A percentile compares a stretch with the other conserved stretches of the same genome.
Evolutionary conservation across 805 yeast species (phyloP).

Genomic region (Yarrowia sp.): DNA sequence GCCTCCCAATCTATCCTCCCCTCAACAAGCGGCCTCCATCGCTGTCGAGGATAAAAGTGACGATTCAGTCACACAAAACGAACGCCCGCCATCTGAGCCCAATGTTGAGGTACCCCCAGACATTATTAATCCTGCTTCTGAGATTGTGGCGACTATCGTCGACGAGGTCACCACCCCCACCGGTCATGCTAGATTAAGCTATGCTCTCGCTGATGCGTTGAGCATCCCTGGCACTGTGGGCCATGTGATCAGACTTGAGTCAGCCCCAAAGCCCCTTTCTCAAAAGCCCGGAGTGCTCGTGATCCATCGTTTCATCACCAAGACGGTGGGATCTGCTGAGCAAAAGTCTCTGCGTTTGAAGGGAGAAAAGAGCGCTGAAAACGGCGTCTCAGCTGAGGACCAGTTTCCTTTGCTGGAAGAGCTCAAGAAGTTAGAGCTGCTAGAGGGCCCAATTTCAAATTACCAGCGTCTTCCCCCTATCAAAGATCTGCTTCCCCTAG

Average conservation of each 20-base stretch:
- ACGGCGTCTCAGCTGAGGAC: conserved; percentile 40
- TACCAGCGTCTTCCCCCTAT: conserved; percentile 60
- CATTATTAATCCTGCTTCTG: conserved; percentile 47
- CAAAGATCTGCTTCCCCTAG: conserved; percentile 58
- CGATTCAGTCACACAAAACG: not conserved
- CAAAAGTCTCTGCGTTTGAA: conserved; percentile 12
- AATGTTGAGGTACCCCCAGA: conserved; percentile 25
- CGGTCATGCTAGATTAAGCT: conserved; percentile 61
- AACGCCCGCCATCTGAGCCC: conserved; percentile 6
- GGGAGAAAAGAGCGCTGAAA: conserved; percentile 7
- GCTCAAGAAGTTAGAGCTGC: conserved; percentile 38
- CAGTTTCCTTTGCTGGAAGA: conserved; percentile 38
- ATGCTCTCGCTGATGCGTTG: conserved; percentile 61
- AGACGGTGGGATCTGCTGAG: conserved; percentile 39
- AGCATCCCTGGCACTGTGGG: conserved; percentile 62
- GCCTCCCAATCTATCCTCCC: conserved; percentile 25
- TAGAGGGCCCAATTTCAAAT: conserved; percentile 53
- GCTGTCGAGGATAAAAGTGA: conserved; percentile 27
- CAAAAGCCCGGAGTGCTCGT: conserved; percentile 52
- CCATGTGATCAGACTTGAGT: conserved; percentile 59
- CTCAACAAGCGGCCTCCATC: conserved; percentile 38
- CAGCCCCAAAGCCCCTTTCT: conserved; percentile 52
- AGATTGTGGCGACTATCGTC: conserved; percentile 61
- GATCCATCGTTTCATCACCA: conserved; percentile 61
- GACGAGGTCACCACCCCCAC: conserved; percentile 46